Conservation (phyloP, 31 red algal genomes). For the Odonthalia washingtoniensis region DNA sequence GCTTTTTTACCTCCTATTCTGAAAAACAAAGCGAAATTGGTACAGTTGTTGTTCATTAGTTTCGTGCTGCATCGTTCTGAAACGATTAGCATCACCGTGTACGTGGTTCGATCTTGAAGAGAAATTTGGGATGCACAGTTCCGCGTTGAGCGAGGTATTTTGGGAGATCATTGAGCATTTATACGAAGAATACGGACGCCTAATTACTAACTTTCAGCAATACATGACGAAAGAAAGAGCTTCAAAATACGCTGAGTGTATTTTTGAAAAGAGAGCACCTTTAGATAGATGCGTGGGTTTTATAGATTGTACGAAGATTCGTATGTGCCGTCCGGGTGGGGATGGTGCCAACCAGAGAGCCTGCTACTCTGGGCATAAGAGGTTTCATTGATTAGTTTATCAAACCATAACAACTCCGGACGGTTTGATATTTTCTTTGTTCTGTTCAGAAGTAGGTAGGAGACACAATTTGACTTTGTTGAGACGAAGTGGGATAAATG, state of each 20-base stretch:
- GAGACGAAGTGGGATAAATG: constrained; percentile 15
- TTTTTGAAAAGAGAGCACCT: constrained; percentile 3
- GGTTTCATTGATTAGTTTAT: constrained; percentile 31
- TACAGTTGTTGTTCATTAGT: constrained; percentile 14
- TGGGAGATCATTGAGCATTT: constrained; percentile 35
- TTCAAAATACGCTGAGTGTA: constrained; percentile 11
- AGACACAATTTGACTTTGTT: constrained; percentile 48
- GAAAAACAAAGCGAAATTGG: constrained; percentile 14
- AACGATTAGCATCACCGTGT: neutral
- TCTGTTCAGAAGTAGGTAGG: constrained; percentile 19
- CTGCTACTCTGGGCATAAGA: constrained; percentile 28
- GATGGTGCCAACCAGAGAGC: constrained; percentile 10
- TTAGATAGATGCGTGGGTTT: constrained; percentile 33
- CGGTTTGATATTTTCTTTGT: constrained; percentile 34
- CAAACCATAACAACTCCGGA: constrained; percentile 37
- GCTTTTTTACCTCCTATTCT: no score
- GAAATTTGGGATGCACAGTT: constrained; percentile 29
- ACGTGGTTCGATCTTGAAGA: constrained; percentile 30
- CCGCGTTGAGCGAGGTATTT: constrained; percentile 32
- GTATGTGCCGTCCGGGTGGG: constrained; percentile 21
- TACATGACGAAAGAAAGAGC: neutral
- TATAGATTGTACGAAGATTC: constrained; percentile 32
- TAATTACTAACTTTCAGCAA: neutral
- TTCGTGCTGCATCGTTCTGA: constrained; percentile 17
- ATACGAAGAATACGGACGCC: neutral